These are phyloP conservation scores for Entomortierella parvispora DNA, from an alignment of 192 early-diverging fungal genomes.

Conservation along the genomic window DNA sequence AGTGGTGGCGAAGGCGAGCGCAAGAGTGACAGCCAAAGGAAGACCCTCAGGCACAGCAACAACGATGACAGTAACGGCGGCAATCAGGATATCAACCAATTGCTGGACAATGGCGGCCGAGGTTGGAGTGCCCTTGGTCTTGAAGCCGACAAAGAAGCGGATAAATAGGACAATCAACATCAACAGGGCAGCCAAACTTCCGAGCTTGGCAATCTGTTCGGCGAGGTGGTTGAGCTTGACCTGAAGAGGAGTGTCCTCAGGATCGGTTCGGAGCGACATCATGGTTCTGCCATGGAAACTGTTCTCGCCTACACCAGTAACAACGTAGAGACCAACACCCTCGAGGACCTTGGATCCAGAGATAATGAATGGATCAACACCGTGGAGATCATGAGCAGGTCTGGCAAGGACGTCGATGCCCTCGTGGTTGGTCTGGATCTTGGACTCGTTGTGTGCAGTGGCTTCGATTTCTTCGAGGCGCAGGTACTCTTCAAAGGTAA, in stretches of 20 bases:
- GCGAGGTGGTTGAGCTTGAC: constrained; percentile 87
- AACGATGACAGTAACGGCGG: constrained; percentile 92
- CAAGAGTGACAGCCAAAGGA: constrained; percentile 94
- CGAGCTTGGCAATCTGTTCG: constrained; percentile 94
- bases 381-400: constrained; percentile 16
- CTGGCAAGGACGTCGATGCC: constrained; percentile 47
- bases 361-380: constrained; percentile 83
- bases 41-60: constrained; percentile 98
- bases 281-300: constrained; percentile 90
- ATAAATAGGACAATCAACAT: constrained; percentile 88
- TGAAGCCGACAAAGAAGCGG: constrained; percentile 77
- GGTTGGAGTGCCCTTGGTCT: constrained; percentile 49
- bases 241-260: constrained; percentile 93
- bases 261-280: constrained; percentile 86
- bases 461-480: constrained; percentile 21
- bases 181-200: constrained; percentile 77
- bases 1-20: constrained; percentile 93
- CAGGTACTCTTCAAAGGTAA: constrained; percentile 60
- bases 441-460: constrained; percentile 19
- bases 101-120: constrained; percentile 62
- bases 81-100: constrained; percentile 83
- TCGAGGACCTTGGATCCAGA: constrained; percentile 91
- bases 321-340: constrained; percentile 85
- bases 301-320: constrained; percentile 85
- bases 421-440: constrained; percentile 42